Percentiles rank a stretch among this genome's conserved stretches.
phyloP scores from a whole-genome alignment of 352 stramenopile genomes.

The Ophiocytium majus region DNA sequence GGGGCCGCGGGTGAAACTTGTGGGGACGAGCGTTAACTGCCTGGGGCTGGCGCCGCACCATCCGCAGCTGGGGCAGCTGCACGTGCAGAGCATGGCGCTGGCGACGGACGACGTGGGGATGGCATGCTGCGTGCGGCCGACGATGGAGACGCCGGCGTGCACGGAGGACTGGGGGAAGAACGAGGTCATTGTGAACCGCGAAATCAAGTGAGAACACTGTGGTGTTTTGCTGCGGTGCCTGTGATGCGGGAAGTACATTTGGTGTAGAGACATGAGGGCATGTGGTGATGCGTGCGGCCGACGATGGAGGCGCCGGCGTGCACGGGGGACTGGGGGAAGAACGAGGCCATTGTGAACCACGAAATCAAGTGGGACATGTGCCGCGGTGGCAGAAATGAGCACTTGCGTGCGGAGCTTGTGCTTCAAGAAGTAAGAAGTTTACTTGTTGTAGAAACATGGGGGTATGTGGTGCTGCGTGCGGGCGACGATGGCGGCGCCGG shows the following conservation, averaged over 20 bases:
- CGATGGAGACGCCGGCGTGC: neutral
- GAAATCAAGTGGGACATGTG: too few species aligned
- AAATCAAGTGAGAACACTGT: too few species aligned
- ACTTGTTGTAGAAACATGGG: too few species aligned
- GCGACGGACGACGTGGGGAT: slow-evolving; percentile 12
- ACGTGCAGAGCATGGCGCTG: slow-evolving; percentile 9
- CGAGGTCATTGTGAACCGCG: neutral
- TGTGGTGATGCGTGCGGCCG: neutral
- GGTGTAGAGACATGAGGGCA: too few species aligned
- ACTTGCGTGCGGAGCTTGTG: too few species aligned
- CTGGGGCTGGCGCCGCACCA: neutral
- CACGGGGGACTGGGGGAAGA: neutral
- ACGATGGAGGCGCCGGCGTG: neutral
- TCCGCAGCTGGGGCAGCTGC: neutral
- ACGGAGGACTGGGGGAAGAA: neutral
- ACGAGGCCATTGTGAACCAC: neutral
- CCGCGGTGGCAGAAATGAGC: too few species aligned
- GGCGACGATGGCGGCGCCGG: neutral
- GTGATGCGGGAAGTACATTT: too few species aligned
- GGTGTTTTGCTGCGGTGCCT: too few species aligned
- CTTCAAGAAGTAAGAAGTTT: too few species aligned
- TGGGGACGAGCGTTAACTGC: slow-evolving; percentile 14
- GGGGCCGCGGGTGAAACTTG: neutral
- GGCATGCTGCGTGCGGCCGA: neutral
- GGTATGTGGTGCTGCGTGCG: slow-evolving; percentile 9